Conservation (phyloP, 495 filamentous ascomycete genomes). For the Podospora pseudocomata region DNA sequence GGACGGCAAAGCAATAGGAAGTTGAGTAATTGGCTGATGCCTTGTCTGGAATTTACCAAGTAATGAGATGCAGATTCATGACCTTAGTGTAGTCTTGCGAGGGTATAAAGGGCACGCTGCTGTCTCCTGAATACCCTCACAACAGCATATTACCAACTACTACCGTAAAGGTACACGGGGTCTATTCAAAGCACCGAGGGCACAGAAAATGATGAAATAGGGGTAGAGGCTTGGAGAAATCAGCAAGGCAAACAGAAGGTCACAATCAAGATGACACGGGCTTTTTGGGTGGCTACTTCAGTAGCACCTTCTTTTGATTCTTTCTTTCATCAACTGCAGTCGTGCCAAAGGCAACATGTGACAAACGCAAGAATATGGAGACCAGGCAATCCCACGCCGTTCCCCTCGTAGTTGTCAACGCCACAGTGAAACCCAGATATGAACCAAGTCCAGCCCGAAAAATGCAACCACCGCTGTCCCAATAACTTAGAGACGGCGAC, state of each 20-base stretch:
- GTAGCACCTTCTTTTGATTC: slow-evolving; percentile 33
- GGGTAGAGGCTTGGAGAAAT: background rate
- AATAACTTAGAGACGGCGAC: slow-evolving; percentile 86
- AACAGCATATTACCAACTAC: too few relatives aligned
- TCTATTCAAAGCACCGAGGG: too few relatives aligned
- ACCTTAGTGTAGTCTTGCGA: too few relatives aligned
- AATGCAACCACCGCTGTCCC: slow-evolving; percentile 31
- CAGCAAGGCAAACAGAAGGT: background rate
- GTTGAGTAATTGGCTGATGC: too few relatives aligned
- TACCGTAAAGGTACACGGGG: too few relatives aligned
- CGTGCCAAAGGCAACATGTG: slow-evolving; percentile 53
- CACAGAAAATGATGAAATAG: too few relatives aligned
- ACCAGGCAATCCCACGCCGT: slow-evolving; percentile 63
- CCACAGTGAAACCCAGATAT: slow-evolving; percentile 50
- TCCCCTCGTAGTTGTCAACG: slow-evolving; percentile 64
- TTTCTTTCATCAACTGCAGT: slow-evolving; percentile 41
- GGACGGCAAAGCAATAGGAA: too few relatives aligned
- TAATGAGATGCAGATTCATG: too few relatives aligned
- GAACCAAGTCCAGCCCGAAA: slow-evolving; percentile 40
- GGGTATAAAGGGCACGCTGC: too few relatives aligned
- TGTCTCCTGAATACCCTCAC: too few relatives aligned
- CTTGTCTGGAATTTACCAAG: too few relatives aligned
- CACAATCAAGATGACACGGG: background rate
- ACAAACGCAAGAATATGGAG: slow-evolving; percentile 53
- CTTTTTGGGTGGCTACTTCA: slow-evolving; percentile 18